Conservation (phyloP, 2,329 filamentous ascomycete species). For the Talaromyces pinophilus region DNA sequence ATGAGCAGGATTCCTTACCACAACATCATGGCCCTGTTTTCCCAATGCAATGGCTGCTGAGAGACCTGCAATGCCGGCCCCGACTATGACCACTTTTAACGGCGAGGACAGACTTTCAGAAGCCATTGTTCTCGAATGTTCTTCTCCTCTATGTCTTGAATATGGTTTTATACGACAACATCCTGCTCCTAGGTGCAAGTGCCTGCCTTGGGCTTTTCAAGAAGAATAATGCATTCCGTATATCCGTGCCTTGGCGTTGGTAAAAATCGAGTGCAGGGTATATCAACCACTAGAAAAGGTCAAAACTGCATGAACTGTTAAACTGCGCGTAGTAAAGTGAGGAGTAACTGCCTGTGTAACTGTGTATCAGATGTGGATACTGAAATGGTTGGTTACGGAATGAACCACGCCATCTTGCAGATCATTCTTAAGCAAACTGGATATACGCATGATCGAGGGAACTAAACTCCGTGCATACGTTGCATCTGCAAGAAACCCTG, state of each 20-base stretch:
- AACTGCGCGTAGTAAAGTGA: no score
- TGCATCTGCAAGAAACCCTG: background rate
- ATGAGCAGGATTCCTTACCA: background rate
- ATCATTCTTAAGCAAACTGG: background rate
- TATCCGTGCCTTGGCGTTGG: no score
- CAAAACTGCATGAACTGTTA: no score
- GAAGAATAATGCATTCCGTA: no score
- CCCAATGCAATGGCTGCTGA: conserved; percentile 37
- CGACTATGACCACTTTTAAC: conserved; percentile 30
- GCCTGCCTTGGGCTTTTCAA: no score
- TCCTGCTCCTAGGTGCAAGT: no score
- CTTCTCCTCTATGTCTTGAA: no score
- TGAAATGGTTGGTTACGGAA: no score
- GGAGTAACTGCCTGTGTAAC: no score
- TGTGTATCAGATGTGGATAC: background rate
- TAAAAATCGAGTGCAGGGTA: background rate
- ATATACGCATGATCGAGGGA: no score
- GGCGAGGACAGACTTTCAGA: background rate
- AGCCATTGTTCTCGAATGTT: background rate
- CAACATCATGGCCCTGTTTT: conserved; percentile 36
- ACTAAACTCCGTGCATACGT: no score
- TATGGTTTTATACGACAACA: no score
- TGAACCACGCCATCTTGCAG: background rate
- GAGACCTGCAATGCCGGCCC: conserved; percentile 39
- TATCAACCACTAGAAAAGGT: background rate